Conservation (phyloP, 78 protist species). For the Dictyostelium brefeldianum region DNA sequence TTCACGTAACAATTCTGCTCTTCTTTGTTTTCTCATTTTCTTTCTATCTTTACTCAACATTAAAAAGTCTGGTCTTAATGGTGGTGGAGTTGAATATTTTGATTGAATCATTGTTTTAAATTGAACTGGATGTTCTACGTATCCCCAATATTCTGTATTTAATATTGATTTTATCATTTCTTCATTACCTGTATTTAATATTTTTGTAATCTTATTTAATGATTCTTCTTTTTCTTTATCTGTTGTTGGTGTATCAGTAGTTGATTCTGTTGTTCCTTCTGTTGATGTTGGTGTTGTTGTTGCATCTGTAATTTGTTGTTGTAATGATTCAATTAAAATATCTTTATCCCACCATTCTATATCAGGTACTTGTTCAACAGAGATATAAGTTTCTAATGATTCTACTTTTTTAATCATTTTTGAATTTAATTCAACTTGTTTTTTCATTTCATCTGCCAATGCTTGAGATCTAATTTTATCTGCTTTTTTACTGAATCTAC, state of each 20-base stretch:
- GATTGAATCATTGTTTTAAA: conserved; percentile 43
- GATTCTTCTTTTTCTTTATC: neutral
- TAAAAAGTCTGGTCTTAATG: conserved; percentile 46
- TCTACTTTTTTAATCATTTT: neutral
- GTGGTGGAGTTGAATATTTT: conserved; percentile 19
- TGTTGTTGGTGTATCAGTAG: neutral
- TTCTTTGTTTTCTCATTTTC: conserved; percentile 60
- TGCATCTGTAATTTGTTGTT: neutral
- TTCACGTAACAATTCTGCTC: conserved; percentile 61
- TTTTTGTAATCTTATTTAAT: neutral
- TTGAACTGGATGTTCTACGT: conserved; percentile 88
- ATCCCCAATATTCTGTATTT: conserved; percentile 41
- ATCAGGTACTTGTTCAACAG: conserved; percentile 26
- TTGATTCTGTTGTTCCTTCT: neutral
- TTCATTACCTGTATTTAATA: neutral
- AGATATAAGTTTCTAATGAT: neutral
- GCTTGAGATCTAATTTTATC: conserved; percentile 38
- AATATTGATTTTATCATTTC: neutral
- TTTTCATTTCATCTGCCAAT: conserved; percentile 41
- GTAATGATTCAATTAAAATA: neutral
- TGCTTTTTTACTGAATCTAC: conserved; percentile 59
- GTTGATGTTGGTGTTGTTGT: no score
- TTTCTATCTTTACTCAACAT: conserved; percentile 74
- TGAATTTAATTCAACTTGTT: conserved; percentile 14
- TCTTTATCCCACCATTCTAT: conserved; percentile 84